Percentiles rank a stretch among this genome's conserved stretches.
These are phyloP conservation scores for Boletus rex-veris DNA, from an alignment of 768 basidiomycete genomes.

Conservation along the genomic window DNA sequence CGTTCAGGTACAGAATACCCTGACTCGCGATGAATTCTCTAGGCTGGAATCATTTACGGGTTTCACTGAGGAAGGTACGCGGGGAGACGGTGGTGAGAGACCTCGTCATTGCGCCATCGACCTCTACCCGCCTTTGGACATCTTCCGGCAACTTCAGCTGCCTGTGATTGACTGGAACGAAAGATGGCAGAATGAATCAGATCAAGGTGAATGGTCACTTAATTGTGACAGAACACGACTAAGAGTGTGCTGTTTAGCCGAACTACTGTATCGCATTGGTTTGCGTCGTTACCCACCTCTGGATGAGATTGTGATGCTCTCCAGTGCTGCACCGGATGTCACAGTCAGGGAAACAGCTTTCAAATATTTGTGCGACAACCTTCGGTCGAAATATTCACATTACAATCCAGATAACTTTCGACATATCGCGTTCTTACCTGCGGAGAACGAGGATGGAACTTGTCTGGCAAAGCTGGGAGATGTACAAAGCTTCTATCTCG, in stretches of 20 bases:
- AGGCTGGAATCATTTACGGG: not conserved
- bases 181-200: slow-evolving; percentile 64
- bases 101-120: slow-evolving; percentile 57
- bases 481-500: slow-evolving; percentile 33
- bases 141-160: slow-evolving; percentile 62
- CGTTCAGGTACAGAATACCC: not conserved
- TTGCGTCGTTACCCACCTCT: slow-evolving; percentile 63
- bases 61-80: slow-evolving; percentile 10
- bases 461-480: slow-evolving; percentile 60
- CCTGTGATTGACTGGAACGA: slow-evolving; percentile 83
- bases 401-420: slow-evolving; percentile 51
- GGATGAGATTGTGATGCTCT: slow-evolving; percentile 60
- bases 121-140: slow-evolving; percentile 78
- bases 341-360: slow-evolving; percentile 55
- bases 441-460: slow-evolving; percentile 44
- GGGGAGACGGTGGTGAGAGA: slow-evolving; percentile 22
- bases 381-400: slow-evolving; percentile 49
- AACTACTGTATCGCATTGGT: slow-evolving; percentile 68
- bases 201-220: slow-evolving; percentile 58
- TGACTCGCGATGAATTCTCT: not conserved
- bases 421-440: slow-evolving; percentile 73
- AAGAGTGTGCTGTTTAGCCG: slow-evolving; percentile 50
- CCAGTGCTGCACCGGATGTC: slow-evolving; percentile 28
- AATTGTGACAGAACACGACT: no score
- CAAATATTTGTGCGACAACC: slow-evolving; percentile 74